These are phyloP conservation scores for Backusella tuberculispora DNA, from an alignment of 192 early-diverging fungal species.

Conservation along the genomic window DNA sequence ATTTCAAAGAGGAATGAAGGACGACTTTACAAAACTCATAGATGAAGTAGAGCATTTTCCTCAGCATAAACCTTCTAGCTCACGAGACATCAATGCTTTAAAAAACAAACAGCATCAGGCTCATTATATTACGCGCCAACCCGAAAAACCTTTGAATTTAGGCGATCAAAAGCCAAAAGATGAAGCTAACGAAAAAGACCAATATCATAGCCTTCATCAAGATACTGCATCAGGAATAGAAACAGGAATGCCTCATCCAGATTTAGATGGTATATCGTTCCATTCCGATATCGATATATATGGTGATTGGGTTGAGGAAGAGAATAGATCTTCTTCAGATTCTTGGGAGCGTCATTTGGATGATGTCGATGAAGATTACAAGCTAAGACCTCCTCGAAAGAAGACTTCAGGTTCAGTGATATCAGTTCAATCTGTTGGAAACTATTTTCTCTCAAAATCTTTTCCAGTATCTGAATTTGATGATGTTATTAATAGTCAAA, in stretches of 20 bases:
- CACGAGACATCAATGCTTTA: neutral
- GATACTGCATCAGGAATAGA: neutral
- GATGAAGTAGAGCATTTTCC: constrained; percentile 7
- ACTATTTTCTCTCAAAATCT: neutral
- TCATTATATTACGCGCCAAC: neutral
- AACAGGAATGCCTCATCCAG: neutral
- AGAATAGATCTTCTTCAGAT: neutral
- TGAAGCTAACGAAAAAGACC: neutral
- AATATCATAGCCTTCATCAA: neutral
- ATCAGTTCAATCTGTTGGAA: constrained; percentile 6
- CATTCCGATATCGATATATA: constrained; percentile 1
- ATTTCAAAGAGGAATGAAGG: neutral
- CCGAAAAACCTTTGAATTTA: neutral
- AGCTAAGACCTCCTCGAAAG: constrained; percentile 3
- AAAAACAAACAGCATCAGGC: neutral
- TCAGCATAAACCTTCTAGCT: neutral
- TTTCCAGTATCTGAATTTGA: neutral
- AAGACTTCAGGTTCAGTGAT: neutral
- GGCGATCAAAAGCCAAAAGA: neutral
- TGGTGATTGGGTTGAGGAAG: neutral
- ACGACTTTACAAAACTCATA: neutral
- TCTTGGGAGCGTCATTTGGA: constrained; percentile 9
- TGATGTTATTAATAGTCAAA: neutral
- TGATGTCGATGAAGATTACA: neutral
- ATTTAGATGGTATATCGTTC: neutral